Conservation (phyloP, 148 eudicot species). For the Rhododendron henanense region DNA sequence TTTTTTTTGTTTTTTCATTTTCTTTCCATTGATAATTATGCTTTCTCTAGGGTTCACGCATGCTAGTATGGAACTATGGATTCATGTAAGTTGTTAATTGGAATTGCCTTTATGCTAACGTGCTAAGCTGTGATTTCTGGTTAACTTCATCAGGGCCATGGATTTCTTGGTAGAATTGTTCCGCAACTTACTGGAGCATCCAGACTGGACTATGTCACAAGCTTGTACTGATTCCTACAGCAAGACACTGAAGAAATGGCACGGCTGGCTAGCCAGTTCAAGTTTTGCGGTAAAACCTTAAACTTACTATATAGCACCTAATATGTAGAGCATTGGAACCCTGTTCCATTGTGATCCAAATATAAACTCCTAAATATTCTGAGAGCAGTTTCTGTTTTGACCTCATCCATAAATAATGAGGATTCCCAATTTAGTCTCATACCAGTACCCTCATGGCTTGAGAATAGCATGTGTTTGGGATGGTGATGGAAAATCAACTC, state of each 20-base stretch:
- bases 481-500: not conserved
- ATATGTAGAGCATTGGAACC: not conserved
- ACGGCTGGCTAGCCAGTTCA: conserved; percentile 88
- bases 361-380: not conserved
- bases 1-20: not conserved
- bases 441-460: not conserved
- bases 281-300: conserved; percentile 48
- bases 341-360: not conserved
- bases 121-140: not conserved
- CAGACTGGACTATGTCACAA: conserved; percentile 81
- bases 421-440: not conserved
- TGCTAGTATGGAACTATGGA: not conserved
- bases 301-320: not conserved
- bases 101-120: not conserved
- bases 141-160: conserved; percentile 59
- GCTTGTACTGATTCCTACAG: conserved; percentile 70
- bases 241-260: conserved; percentile 82
- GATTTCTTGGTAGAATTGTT: conserved; percentile 75
- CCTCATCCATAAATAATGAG: not conserved
- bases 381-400: not conserved
- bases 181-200: conserved; percentile 57
- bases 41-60: not conserved
- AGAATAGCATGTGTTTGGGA: not conserved
- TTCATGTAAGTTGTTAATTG: not conserved
- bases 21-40: not conserved